A percentile compares a stretch with the other conserved stretches of the same genome.
These are phyloP conservation scores for Alternaria alternata DNA, from an alignment of 2,329 filamentous ascomycete species.

Conservation along the genomic window DNA sequence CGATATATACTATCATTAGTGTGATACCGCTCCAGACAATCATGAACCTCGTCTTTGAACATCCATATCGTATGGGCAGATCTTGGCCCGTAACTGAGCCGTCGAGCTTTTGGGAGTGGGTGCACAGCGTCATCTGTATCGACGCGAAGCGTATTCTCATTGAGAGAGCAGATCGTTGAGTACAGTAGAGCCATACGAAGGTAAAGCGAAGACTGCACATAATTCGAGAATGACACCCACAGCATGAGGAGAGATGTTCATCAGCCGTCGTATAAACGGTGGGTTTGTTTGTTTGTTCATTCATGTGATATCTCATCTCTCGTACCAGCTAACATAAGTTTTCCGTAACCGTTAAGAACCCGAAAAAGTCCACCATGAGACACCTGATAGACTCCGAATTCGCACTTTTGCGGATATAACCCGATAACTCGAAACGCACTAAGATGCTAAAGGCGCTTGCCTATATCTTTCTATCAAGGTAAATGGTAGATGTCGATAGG, in stretches of 20 bases:
- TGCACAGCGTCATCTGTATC: too few species aligned
- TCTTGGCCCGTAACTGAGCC: too few species aligned
- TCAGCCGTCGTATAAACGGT: conserved; percentile 7
- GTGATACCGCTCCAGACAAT: too few species aligned
- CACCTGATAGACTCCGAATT: conserved; percentile 42
- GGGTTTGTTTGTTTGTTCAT: conserved; percentile 14
- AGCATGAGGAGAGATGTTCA: not conserved
- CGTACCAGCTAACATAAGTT: conserved; percentile 33
- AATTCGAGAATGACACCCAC: not conserved
- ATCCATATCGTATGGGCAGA: too few species aligned
- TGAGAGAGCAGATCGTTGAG: not conserved
- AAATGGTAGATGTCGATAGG: conserved; percentile 41
- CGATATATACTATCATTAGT: too few species aligned
- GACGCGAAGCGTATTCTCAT: too few species aligned
- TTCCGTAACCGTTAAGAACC: conserved; percentile 31
- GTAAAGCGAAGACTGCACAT: not conserved
- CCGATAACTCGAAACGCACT: conserved; percentile 37
- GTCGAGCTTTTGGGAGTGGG: too few species aligned
- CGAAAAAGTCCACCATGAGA: conserved; percentile 38
- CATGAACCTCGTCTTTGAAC: too few species aligned
- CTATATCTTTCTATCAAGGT: conserved; percentile 42
- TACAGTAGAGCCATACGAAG: too few species aligned
- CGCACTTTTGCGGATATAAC: conserved; percentile 41
- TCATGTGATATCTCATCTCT: conserved; percentile 24
- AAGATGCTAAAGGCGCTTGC: conserved; percentile 38